Evolutionary conservation across 495 filamentous ascomycete genomes (phyloP), one percentile per base, ranked within the genome.

Genomic region (Parmelia sp.): DNA sequence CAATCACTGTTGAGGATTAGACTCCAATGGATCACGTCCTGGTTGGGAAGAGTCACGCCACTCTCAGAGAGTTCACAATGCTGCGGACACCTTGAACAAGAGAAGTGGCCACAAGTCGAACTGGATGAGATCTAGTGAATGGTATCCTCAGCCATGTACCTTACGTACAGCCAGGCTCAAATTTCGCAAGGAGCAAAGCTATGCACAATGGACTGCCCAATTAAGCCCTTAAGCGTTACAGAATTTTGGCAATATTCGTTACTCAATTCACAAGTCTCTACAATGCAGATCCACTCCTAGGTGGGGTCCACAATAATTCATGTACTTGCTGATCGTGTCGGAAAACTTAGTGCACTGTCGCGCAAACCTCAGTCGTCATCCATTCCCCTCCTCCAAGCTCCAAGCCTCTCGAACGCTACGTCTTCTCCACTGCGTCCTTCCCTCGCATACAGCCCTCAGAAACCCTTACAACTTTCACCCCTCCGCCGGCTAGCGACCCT

Each of bases 361-460:
- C 83, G 55, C 78, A 85, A 66, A 82, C 94, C 66, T 90, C 85
- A 63, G 80, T 96, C 56, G 87, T 94, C 21, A 83, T 96, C 70
- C 90, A 88, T 78, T 81, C 81, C 61, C 69, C 68, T 36, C 68
- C 66, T 15, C 79, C 78, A 68, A 76, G 77, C 66, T 82, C 80
- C 62, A 74, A 72, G 58, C 79, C 77, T 47, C 77, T 94, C 72
- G 94, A 97, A 73, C 84, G 92, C 64, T 96, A 87, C 83, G 78
- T 95, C 67, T 92, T 96, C 73, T 90, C 95, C 76, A 81, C 94
- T 27, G 80, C 83, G 60, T 75, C 75, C 23, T 95, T 96, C 69
- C 94, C 94, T 0, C 78, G 76, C 39, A 81, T 89, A 12, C 78
- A 81, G 40, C 67, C 73, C 64, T 75, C 77, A 57, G 76, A 77